Base-by-base conservation (phyloP, 306 rosid species). In the Prinsepia uniflora region DNA sequence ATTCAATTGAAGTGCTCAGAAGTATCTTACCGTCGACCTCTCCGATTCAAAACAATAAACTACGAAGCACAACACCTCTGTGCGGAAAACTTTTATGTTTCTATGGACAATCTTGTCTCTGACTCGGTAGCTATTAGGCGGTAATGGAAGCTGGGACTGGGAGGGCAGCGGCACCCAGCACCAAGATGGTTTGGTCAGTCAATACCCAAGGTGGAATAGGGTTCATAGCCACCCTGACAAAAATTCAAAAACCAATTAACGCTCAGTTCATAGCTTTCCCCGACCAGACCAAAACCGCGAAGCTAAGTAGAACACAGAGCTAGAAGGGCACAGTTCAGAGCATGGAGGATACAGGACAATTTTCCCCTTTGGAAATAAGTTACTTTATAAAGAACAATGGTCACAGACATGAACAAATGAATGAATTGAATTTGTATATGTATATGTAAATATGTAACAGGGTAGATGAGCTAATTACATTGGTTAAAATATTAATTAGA, bases 121-220 rank as follows among this genome's bases (percentile, higher is more conserved):
- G 24, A 67, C 63, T 8, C 58, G 65, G 61, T 54, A 76, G 49
- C 45, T 22, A 55, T 41, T 17, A 18, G 12, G 22, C 67, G 59
- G 79, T 20, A 66, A 63, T 12, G 20, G 74, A 77, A 48, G 71
- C 77, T 40, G 78, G 65, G 48, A 70, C 77, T 40, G 78, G 65
- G 48, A 74, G 36, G 45, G 71, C 24, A 22, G 70, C 46, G 45
- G 71, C 24, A 22, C 73, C 46, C 62, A 30, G 4, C 66, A 45
- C 73, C 18, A 20, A 60, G 47, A 34, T 54, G 65, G 48, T 61
- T 47, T 40, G 65, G 72, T 83, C 84, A 83, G 60, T 83, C 86
- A 53, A 83, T 83, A 74, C 79, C 86, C 75, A 83, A 76, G 68
- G 81, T 79, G 61, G 84, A 79, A 71, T 76, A 79, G 36, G 86